These are phyloP conservation scores for Corchorus capsularis DNA, from an alignment of 345 rosid genomes.

Conservation along the genomic window DNA sequence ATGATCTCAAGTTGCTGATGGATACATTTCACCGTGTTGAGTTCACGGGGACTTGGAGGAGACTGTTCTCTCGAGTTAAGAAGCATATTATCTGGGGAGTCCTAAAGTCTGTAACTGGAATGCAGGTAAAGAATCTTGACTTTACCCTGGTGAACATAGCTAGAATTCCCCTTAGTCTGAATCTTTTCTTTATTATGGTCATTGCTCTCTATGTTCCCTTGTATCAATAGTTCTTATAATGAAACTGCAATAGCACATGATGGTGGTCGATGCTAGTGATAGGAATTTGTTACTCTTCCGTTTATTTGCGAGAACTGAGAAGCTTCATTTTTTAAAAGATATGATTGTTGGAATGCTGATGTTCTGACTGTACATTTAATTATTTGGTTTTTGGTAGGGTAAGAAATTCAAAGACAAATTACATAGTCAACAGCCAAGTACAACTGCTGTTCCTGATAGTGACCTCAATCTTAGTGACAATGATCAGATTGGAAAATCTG, in stretches of 20 bases:
- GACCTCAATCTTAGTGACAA: slow-evolving; percentile 81
- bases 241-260: not conserved
- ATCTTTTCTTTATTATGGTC: not conserved
- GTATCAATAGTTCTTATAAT: not conserved
- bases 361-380: slow-evolving; percentile 8
- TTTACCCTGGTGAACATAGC: not conserved
- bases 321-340: slow-evolving; percentile 5
- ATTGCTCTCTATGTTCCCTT: not conserved
- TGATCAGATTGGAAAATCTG: slow-evolving; percentile 66
- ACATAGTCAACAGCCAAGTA: slow-evolving; percentile 52
- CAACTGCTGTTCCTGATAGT: slow-evolving; percentile 54
- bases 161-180: not conserved
- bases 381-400: slow-evolving; percentile 57
- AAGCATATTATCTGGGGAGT: slow-evolving; percentile 99
- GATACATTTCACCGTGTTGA: slow-evolving; percentile 88
- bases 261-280: not conserved
- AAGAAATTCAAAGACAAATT: slow-evolving; percentile 92
- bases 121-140: slow-evolving; percentile 67
- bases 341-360: not conserved
- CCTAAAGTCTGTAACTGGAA: slow-evolving; percentile 93
- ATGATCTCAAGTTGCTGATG: slow-evolving; percentile 94
- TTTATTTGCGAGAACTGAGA: not conserved
- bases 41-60: slow-evolving; percentile 97
- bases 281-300: not conserved
- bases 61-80: slow-evolving; percentile 95